Conservation (phyloP, 2,329 filamentous ascomycete genomes). For the Alternaria viburni region DNA sequence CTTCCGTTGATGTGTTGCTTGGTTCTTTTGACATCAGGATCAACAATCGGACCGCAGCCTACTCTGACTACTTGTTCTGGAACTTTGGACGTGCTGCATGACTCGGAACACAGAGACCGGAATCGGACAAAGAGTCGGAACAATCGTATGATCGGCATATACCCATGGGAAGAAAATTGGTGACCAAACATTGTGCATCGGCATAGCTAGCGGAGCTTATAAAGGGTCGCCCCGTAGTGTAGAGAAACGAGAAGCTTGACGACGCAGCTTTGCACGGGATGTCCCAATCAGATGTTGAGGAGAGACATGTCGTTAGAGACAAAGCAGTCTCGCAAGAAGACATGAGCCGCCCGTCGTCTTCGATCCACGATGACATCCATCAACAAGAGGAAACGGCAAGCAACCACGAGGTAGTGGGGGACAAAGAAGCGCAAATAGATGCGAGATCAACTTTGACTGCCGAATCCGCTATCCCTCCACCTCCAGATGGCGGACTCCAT, state of each 20-base stretch:
- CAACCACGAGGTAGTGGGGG: slow-evolving; percentile 5
- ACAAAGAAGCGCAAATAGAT: slow-evolving; percentile 27
- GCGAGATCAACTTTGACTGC: slow-evolving; percentile 26
- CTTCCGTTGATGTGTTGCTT: neutral
- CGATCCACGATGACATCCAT: neutral
- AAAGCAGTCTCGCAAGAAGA: slow-evolving; percentile 22
- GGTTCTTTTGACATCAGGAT: neutral
- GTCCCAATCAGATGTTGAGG: slow-evolving; percentile 19
- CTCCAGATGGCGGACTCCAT: slow-evolving; percentile 47
- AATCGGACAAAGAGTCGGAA: neutral
- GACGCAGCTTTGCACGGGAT: slow-evolving; percentile 10
- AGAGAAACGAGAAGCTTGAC: neutral
- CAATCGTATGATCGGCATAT: neutral
- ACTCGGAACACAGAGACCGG: neutral
- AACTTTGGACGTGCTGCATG: neutral
- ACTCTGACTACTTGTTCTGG: neutral
- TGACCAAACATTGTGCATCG: neutral
- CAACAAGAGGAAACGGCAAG: slow-evolving; percentile 1
- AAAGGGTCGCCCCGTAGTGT: neutral
- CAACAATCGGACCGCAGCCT: neutral
- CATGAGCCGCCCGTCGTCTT: slow-evolving; percentile 20
- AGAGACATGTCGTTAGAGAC: slow-evolving; percentile 19
- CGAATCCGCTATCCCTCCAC: slow-evolving; percentile 37
- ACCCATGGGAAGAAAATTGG: neutral
- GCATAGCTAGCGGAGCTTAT: neutral